A percentile compares a stretch with the other conserved stretches of the same genome.
phyloP scores from a whole-genome alignment of 2,329 filamentous ascomycete species.

The Trichoderma oligosporum region DNA sequence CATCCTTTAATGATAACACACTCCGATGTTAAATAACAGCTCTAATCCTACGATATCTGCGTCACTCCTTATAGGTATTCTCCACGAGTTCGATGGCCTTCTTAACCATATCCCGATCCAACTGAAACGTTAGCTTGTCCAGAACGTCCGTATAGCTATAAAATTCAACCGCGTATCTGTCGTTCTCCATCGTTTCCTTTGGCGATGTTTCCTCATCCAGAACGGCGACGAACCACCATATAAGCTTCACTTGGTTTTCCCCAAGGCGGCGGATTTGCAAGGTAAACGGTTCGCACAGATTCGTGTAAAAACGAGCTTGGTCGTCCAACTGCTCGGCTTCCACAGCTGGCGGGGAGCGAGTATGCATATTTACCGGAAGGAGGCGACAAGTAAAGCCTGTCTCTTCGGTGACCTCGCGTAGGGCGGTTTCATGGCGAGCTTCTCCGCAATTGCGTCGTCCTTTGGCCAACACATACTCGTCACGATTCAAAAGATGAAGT shows the following conservation, averaged over 20 bases:
- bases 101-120: slow-evolving; percentile 11
- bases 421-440: slow-evolving; percentile 16
- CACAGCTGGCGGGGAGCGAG: background rate
- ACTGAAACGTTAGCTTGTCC: slow-evolving; percentile 8
- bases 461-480: slow-evolving; percentile 23
- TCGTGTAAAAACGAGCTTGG: slow-evolving; percentile 21
- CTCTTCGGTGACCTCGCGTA: slow-evolving; percentile 21
- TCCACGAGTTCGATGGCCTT: slow-evolving; percentile 17
- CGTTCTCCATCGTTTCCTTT: background rate
- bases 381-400: slow-evolving; percentile 2
- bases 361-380: background rate
- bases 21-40: background rate
- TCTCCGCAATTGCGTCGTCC: slow-evolving; percentile 21
- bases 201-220: background rate
- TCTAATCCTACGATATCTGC: background rate
- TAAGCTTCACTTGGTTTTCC: slow-evolving; percentile 16
- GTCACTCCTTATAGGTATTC: background rate
- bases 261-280: slow-evolving; percentile 9
- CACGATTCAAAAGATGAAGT: background rate
- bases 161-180: slow-evolving; percentile 15
- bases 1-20: background rate
- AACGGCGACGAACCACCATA: slow-evolving; percentile 20
- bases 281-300: slow-evolving; percentile 21
- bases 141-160: slow-evolving; percentile 15
- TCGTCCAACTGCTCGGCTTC: slow-evolving; percentile 19